Percentiles rank a stretch among this genome's conserved stretches.
Evolutionary conservation across 345 rosid species (phyloP).

Genomic region (Streptanthus diversifolius): DNA sequence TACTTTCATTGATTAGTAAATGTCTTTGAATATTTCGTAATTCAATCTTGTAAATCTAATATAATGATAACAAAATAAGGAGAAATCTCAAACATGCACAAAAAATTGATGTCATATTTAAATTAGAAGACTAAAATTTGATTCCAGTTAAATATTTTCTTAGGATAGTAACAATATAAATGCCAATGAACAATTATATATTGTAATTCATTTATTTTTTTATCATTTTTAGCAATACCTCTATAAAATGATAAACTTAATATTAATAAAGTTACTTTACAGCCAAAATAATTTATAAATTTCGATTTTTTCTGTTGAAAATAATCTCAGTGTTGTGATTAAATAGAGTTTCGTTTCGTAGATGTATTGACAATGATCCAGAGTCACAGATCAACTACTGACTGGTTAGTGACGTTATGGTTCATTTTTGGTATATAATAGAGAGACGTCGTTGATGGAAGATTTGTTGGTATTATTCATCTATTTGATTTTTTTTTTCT

Average conservation of each 20-base stretch:
- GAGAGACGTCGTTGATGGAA: slow-evolving; percentile 1
- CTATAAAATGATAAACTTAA: neutral
- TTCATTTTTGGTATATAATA: slow-evolving; percentile 13
- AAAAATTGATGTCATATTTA: neutral
- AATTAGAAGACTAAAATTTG: neutral
- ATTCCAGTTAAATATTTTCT: neutral
- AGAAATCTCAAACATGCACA: neutral
- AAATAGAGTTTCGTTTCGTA: neutral
- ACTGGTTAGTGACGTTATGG: slow-evolving; percentile 24
- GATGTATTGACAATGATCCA: neutral
- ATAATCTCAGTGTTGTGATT: neutral
- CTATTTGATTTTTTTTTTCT: neutral
- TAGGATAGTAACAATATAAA: neutral
- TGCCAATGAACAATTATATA: neutral
- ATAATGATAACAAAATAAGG: neutral
- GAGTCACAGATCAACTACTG: neutral
- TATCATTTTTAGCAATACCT: neutral
- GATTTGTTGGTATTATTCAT: slow-evolving; percentile 1
- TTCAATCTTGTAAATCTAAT: slow-evolving; percentile 1
- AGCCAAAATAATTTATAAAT: neutral
- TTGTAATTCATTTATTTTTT: neutral
- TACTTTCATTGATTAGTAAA: neutral
- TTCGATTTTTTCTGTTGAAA: neutral
- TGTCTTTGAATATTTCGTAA: neutral
- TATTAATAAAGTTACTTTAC: neutral